Base-by-base conservation (phyloP, 2,329 filamentous ascomycete species). In the Pseudocercospora fijiensis region DNA sequence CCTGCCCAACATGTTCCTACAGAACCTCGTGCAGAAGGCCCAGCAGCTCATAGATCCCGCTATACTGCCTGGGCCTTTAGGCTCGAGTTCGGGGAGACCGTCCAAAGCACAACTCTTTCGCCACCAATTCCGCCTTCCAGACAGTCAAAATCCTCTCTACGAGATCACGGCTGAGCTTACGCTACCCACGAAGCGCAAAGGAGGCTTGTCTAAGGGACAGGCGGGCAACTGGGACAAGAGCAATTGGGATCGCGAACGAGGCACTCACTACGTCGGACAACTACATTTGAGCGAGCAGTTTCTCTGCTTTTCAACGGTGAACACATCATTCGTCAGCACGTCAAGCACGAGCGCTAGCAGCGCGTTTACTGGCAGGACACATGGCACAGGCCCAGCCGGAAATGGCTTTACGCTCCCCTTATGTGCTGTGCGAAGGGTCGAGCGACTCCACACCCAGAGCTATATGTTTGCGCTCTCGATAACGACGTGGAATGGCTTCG, bases 121-220 rank as follows among this genome's bases (percentile, higher is more conserved):
- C 80, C 89, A 90, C 77, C 95, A 99, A 79, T 99, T 99, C 82
- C 91, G 95, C 70, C 89, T 99, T 33, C 95, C 95, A 52, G 88
- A 92, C 74, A 90, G 91, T 43, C 94, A 99, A 79, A 93, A 90
- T 67, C 95, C 95, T 61, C 85, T 98, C 63, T 92, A 96, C 80
- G 95, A 99, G 82, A 97, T 99, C 79, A 92, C 90, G 65, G 93
- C 95, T 74, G 95, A 99, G 82, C 86, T 99, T 65, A 96, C 92
- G 62, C 90, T 99, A 64, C 61, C 88, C 86, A 66, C 86, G 86
- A 65, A 88, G 84, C 65, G 86, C 88, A 75, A 72, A 69, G 70
- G 62, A 57, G 70, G 51, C 61, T 26, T 60, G 69, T 37, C 69
- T 20, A 62, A 63, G 26, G 55, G 52, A 30, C 53, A 60, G 16